Evolutionary conservation across 2,329 filamentous ascomycete species (phyloP), one percentile per base, ranked within the genome.

Genomic region (Aspergillus fischeri): DNA sequence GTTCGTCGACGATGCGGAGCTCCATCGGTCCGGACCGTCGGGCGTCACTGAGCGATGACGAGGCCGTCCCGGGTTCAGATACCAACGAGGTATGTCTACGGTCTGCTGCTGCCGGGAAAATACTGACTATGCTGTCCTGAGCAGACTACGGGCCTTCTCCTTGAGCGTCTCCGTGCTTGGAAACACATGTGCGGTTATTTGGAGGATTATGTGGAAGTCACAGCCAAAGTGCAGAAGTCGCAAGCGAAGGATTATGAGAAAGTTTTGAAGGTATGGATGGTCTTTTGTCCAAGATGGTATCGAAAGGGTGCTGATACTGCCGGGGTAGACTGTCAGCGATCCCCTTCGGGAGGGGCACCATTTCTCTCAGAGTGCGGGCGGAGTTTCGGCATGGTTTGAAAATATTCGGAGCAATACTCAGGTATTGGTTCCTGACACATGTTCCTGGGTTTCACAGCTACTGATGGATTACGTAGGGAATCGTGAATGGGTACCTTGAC

Each of bases 221-320:
- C 92, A 3, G 92, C 96, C 75, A 97, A 93, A 81, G 81, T 91
- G 57, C 88, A 97, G 71, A 88, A 87, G 70, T 83, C 85, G 10
- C 89, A 96, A 66, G 86, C 91, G 54, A 97, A 96, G 79, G 93
- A 97, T 75, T 96, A 96, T 70, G 92, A 97, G 79, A 93, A 90
- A 77, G 87, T 94, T 9, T 78, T 97, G 69, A 99, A 97, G 86
- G 88, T 86, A 54, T 28, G 71, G 62, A 54, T 27, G 71, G 61
- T 9, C 21, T 58, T 11, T 10, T 42, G 14, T 7, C 14, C 6
- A n/a, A 17, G 32, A 38, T 38, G 32, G 32, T 38, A 17, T 17
- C 5, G 54, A 63, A 54, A 11, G 49, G 29, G 29, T 45, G 32
- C 10, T 47, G 20, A 20, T 8, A 21, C 44, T 9, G 52, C 17